These are phyloP conservation scores for Aspergillus pseudotamarii DNA, from an alignment of 2,329 filamentous ascomycete species.

Conservation along the genomic window DNA sequence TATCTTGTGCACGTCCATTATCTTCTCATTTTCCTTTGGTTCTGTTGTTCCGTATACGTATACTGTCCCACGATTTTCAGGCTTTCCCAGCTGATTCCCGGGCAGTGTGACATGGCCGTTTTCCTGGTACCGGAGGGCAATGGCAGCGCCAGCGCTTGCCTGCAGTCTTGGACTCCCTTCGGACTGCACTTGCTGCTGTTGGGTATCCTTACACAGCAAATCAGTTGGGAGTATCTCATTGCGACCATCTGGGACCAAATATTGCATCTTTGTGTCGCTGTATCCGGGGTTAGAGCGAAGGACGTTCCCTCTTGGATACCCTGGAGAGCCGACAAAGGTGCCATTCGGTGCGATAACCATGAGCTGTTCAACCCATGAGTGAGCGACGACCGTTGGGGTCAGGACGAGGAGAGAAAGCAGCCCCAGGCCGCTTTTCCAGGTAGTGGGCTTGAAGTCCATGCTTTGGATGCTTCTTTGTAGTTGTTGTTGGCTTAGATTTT, in stretches of 20 bases:
- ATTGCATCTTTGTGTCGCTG: slow-evolving; percentile 61
- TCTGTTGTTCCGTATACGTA: slow-evolving; percentile 73
- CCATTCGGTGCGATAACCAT: slow-evolving; percentile 73
- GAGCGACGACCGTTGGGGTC: slow-evolving; percentile 50
- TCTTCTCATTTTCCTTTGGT: slow-evolving; percentile 60
- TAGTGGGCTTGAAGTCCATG: not conserved
- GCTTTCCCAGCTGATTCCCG: slow-evolving; percentile 60
- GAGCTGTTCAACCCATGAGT: slow-evolving; percentile 83
- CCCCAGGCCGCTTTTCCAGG: not conserved
- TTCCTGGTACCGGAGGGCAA: slow-evolving; percentile 71
- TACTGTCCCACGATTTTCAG: slow-evolving; percentile 68
- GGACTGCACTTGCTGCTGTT: slow-evolving; percentile 63
- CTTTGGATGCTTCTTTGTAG: not conserved
- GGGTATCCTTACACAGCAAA: slow-evolving; percentile 65
- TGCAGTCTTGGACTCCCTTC: slow-evolving; percentile 65
- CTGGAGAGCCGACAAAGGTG: slow-evolving; percentile 68
- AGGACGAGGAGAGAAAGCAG: slow-evolving; percentile 29
- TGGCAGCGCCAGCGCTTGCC: slow-evolving; percentile 60
- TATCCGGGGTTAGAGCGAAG: slow-evolving; percentile 60
- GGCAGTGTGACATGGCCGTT: slow-evolving; percentile 74
- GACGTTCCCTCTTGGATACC: slow-evolving; percentile 74
- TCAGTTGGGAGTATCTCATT: slow-evolving; percentile 53
- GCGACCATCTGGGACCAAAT: slow-evolving; percentile 59
- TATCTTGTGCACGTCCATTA: slow-evolving; percentile 66
- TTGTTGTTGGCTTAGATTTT: not conserved